Evolutionary conservation across 31 red algal species (phyloP).

Genomic region (Endocladia muricata): DNA sequence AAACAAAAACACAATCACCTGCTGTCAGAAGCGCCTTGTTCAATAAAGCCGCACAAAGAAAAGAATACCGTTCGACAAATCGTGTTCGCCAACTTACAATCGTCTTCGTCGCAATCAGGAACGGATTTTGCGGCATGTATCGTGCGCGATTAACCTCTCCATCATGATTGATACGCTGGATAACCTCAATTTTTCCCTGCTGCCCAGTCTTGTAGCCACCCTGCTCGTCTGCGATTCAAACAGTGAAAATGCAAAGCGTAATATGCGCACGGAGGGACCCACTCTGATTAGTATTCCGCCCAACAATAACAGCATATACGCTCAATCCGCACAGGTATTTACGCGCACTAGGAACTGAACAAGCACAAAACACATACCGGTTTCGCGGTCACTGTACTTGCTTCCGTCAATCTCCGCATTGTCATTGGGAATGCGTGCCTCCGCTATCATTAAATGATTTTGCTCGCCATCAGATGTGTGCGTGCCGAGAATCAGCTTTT

Average conservation of each 20-base stretch:
- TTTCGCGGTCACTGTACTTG: constrained; percentile 38
- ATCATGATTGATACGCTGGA: constrained; percentile 96
- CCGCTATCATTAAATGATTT: constrained; percentile 96
- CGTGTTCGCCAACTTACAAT: constrained; percentile 37
- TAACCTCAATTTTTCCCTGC: constrained; percentile 81
- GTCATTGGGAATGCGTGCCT: constrained; percentile 82
- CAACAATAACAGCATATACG: no score
- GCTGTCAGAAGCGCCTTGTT: background rate
- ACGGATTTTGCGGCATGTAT: constrained; percentile 97
- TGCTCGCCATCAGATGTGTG: constrained; percentile 94
- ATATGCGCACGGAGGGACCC: no score
- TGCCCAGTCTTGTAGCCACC: constrained; percentile 77
- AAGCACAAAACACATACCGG: no score
- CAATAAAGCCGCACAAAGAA: background rate
- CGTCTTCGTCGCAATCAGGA: constrained; percentile 91
- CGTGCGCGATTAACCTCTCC: constrained; percentile 98
- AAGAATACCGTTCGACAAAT: background rate
- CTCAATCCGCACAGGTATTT: no score
- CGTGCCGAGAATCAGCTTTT: constrained; percentile 91
- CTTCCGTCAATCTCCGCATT: constrained; percentile 69
- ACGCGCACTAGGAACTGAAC: no score
- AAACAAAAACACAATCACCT: background rate
- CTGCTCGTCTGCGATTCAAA: constrained; percentile 37
- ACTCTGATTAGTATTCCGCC: no score
- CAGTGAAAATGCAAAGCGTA: background rate